Percentiles rank a stretch among this genome's conserved stretches.
Evolutionary conservation across 495 filamentous ascomycete species (phyloP).

Genomic region (Xylaria bambusicola): DNA sequence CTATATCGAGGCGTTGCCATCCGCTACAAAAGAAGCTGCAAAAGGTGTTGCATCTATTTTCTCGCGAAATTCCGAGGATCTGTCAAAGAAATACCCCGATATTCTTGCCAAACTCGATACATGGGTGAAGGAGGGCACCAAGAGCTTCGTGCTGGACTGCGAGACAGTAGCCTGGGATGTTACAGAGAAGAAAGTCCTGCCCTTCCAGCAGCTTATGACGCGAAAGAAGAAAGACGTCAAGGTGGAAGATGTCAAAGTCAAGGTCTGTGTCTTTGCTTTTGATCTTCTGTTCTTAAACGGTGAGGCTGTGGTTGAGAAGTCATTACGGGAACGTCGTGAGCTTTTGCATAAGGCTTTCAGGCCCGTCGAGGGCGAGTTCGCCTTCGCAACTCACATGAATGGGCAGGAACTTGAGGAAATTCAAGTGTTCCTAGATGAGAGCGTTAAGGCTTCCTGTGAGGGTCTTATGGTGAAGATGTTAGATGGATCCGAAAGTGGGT

Average conservation of each 20-base stretch:
- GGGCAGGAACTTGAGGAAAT: conserved; percentile 92
- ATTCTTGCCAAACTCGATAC: conserved; percentile 80
- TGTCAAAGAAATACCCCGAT: conserved; percentile 97
- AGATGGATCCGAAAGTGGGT: conserved; percentile 84
- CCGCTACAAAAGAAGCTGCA: conserved; percentile 52
- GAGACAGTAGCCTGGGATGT: conserved; percentile 99
- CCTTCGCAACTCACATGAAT: conserved; percentile 84
- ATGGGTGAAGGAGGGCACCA: conserved; percentile 87
- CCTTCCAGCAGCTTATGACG: conserved; percentile 98
- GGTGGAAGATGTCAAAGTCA: conserved; percentile 93
- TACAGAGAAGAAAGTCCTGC: conserved; percentile 86
- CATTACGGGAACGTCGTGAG: conserved; percentile 80
- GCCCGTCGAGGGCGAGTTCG: conserved; percentile 83
- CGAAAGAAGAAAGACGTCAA: conserved; percentile 97
- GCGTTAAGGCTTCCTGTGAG: conserved; percentile 91
- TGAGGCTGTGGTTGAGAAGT: conserved; percentile 83
- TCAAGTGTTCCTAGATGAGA: conserved; percentile 86
- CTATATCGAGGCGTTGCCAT: conserved; percentile 53
- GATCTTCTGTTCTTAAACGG: conserved; percentile 93
- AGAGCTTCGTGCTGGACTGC: conserved; percentile 95
- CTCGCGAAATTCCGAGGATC: conserved; percentile 92
- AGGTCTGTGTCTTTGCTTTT: conserved; percentile 97
- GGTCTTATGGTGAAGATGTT: conserved; percentile 99
- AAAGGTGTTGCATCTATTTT: conserved; percentile 85
- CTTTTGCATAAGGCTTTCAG: conserved; percentile 73